Base-by-base conservation (phyloP, 78 protist genomes). In the Ministeria vibrans region DNA sequence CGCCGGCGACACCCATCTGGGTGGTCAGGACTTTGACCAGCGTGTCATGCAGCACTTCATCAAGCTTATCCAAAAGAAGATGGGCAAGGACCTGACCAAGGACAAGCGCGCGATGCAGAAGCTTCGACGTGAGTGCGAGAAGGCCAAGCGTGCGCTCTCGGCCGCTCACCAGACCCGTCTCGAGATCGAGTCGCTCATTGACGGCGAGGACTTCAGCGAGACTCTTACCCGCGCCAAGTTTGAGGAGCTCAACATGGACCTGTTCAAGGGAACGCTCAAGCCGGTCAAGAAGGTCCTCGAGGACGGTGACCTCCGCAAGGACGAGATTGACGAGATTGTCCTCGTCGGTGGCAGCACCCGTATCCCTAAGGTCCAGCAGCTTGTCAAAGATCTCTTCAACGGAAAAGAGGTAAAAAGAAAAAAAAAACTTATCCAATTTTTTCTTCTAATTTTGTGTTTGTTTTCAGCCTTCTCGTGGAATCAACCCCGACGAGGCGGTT, bases 401-500 rank as follows among this genome's bases (percentile, higher is more conserved):
- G 99, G 99, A 44, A 94, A 94, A 91, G 99, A 98, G 84, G 98
- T 93, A 42, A 94, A 88, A n/a, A n/a, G n/a, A n/a, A n/a, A n/a
- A n/a, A n/a, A n/a, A n/a, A n/a, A n/a, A n/a, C 86, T n/a, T n/a
- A n/a, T n/a, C n/a, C n/a, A n/a, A n/a, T n/a, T n/a, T n/a, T n/a
- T n/a, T n/a, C n/a, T n/a, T n/a, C n/a, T n/a, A n/a, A n/a, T n/a
- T n/a, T n/a, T n/a, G n/a, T n/a, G n/a, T n/a, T n/a, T n/a, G n/a
- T n/a, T n/a, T n/a, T n/a, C n/a, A n/a, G n/a, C n/a, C n/a, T n/a
- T 45, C 55, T 78, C 82, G 83, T 74, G 96, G 97, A 53, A 91
- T 97, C 88, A 93, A 97, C 91, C 99, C 99, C 82, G 99, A 99
- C 71, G 99, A 97, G 89, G 99, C 99, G 44, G 99, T 98, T 0